Evolutionary conservation across 106 monocot species (phyloP).

Genomic region (Platanthera zijinensis): DNA sequence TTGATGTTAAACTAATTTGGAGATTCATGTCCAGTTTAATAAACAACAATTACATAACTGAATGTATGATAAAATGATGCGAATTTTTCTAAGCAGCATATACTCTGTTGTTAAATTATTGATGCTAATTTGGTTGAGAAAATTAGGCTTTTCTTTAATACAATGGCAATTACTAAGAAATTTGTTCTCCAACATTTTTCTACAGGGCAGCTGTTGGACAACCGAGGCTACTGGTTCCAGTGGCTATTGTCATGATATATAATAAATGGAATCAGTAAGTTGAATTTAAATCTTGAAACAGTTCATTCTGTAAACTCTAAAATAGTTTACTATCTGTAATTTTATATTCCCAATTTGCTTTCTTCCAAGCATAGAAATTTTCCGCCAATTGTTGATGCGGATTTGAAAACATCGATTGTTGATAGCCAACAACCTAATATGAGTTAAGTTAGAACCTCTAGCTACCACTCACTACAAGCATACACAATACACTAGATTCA

Average conservation of each 20-base stretch:
- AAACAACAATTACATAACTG: not conserved
- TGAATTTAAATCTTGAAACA: conserved; percentile 4
- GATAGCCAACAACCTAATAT: no score
- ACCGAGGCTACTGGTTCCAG: conserved; percentile 89
- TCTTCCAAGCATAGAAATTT: not conserved
- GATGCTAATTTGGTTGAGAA: not conserved
- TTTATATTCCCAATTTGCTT: not conserved
- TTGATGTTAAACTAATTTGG: not conserved
- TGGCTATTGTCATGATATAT: conserved; percentile 77
- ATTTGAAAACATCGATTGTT: no score
- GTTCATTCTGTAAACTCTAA: not conserved
- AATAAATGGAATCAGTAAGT: conserved; percentile 90
- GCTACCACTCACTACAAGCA: no score
- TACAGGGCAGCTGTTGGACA: conserved; percentile 83
- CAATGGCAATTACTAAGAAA: not conserved
- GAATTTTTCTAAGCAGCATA: not conserved
- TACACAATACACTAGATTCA: no score
- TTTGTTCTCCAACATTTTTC: conserved; percentile 2
- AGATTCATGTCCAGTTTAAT: not conserved
- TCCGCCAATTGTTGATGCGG: no score
- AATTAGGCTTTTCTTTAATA: not conserved
- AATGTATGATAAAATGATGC: not conserved
- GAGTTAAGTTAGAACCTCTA: no score
- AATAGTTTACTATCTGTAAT: not conserved
- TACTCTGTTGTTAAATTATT: not conserved